Base-by-base conservation (phyloP, 164 flowering plant species). In the Berberis vulgaris region DNA sequence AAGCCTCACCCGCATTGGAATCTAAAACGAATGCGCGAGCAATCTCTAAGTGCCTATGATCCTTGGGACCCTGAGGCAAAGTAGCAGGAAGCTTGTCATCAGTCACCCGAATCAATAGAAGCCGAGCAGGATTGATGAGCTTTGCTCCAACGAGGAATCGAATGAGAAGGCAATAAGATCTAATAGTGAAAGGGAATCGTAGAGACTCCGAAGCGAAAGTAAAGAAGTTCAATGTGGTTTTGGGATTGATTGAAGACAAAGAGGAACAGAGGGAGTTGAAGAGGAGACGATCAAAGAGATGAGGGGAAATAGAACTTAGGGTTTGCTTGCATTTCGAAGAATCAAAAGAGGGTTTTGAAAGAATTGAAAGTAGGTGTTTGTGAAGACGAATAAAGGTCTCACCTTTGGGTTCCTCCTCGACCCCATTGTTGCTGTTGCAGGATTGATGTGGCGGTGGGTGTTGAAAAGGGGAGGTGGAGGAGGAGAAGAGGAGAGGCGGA, bases 41-140 rank as follows among this genome's bases (percentile, higher is more conserved):
- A 46, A 46, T 46, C 49, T 46, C 49, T 8, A 46, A 46, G 8
- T 46, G 49, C 49, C 49, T 46, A 46, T 46, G 5, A 5, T 46
- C 49, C 49, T 26, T 26, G 26, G 8, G 8, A 46, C 49, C 8
- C 5, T 46, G 5, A 46, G 41, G 56, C 65, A 71, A 73, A 47
- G 55, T 60, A 63, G 67, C 77, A 1, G 82, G 73, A 45, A 82
- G 26, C 60, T 83, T 85, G 54, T 70, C 67, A 78, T 85, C 87
- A 42, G 86, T 83, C 69, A 91, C 69, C 11, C 82, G 84, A 41
- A 82, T 83, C 69, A 91, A 73, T 43, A 88, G 69, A 74, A 79
- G 69, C 39, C 49, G 49, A 46, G 49, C 49, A 5, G 49, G 49
- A 8, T 5, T 5, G 8, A 46, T 8, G 49, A 46, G 49, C 6